These are phyloP conservation scores for Podaxis sp. DNA, from an alignment of 768 basidiomycete genomes.

Conservation along the genomic window DNA sequence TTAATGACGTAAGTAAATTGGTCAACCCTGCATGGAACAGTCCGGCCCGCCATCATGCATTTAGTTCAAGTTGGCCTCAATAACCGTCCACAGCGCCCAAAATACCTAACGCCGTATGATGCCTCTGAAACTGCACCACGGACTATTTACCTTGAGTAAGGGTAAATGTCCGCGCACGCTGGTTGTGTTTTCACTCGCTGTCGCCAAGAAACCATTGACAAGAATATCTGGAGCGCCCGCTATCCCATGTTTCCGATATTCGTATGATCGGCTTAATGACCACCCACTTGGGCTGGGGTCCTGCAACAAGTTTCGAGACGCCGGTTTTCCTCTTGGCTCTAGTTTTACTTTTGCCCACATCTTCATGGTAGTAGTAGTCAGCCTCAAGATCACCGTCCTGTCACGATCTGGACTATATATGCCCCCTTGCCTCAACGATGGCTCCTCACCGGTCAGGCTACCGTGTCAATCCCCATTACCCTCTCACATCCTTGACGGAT, in stretches of 20 bases:
- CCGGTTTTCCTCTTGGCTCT: not conserved
- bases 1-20: not conserved
- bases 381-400: not conserved
- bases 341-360: not conserved
- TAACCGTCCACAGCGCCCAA: too few species aligned
- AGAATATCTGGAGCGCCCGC: too few species aligned
- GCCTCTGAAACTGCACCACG: too few species aligned
- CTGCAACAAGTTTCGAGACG: not conserved
- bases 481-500: slow-evolving; percentile 12
- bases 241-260: too few species aligned
- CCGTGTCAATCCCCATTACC: not conserved
- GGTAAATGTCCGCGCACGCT: too few species aligned
- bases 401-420: not conserved
- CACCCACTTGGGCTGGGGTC: not conserved
- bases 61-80: too few species aligned
- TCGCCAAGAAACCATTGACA: too few species aligned
- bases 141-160: too few species aligned
- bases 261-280: too few species aligned
- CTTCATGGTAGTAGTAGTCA: not conserved
- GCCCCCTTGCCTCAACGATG: not conserved
- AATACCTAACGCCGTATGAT: too few species aligned
- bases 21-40: not conserved
- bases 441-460: slow-evolving; percentile 10
- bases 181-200: too few species aligned
- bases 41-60: too few species aligned